These are phyloP conservation scores for Murraya paniculata DNA, from an alignment of 345 rosid genomes.

Conservation along the genomic window DNA sequence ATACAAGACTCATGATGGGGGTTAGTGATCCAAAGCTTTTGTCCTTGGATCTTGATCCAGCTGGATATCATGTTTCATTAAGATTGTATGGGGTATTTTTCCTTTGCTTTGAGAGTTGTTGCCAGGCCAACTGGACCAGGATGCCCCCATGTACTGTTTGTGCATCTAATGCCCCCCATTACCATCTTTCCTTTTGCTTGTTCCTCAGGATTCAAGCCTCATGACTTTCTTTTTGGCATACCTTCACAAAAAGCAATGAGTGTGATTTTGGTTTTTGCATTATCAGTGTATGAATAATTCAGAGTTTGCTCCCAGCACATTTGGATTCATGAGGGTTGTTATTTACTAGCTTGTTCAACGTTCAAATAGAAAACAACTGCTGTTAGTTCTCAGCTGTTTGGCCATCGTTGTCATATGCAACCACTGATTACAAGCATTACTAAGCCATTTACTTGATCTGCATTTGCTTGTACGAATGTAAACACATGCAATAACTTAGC, in stretches of 20 bases:
- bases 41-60: neutral
- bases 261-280: no score
- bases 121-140: slow-evolving; percentile 13
- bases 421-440: neutral
- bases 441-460: neutral
- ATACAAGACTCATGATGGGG: neutral
- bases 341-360: neutral
- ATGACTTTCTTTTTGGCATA: no score
- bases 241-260: neutral
- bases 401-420: neutral
- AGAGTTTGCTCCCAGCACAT: neutral
- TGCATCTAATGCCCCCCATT: neutral
- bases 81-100: neutral
- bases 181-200: neutral
- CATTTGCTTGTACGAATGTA: neutral
- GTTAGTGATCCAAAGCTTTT: no score
- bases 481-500: no score
- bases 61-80: slow-evolving; percentile 9
- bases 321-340: neutral
- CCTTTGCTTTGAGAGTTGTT: neutral
- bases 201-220: no score
- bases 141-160: neutral
- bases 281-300: neutral
- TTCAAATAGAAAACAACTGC: neutral
- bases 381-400: neutral